Evolutionary conservation across 139 green algal species (phyloP), one percentile per base, ranked within the genome.

Genomic region (Deuterostichococcus epilithicus): DNA sequence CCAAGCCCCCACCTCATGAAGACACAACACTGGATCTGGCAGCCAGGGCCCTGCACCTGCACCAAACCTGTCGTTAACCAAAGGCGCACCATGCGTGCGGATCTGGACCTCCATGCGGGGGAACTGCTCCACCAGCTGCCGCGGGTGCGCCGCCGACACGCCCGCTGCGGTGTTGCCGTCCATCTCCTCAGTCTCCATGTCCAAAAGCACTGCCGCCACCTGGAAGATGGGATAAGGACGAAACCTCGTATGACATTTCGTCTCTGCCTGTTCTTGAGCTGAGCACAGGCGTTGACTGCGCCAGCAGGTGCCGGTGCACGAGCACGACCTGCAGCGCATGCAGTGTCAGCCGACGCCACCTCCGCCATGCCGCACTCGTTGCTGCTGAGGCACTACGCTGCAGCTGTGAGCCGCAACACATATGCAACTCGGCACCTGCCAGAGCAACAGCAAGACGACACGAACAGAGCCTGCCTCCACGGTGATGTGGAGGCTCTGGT

Each of bases 401-500:
- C 72, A 58, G 72, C 63, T 33, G 28, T 22, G 63, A 20, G 13
- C 18, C 18, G 72, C 45, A 25, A 6, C 35, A 72, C 36, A 18
- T 72, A n/a, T n/a, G n/a, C n/a, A n/a, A n/a, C n/a, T n/a, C n/a
- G n/a, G n/a, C n/a, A n/a, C n/a, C n/a, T n/a, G n/a, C n/a, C n/a
- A n/a, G n/a, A n/a, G n/a, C n/a, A n/a, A n/a, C n/a, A n/a, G n/a
- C n/a, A n/a, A n/a, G n/a, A n/a, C 73, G 0, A 78, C 59, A 22
- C 35, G 65, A 45, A 76, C 25, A 32, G 44, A 35, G 33, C 66
- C 35, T 42, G 92, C 81, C 33, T 75, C 52, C 23, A 98, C 32
- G 0, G 92, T 95, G 37, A 85, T 76, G 85, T 98, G 94, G 32
- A 98, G 80, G 65, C 80, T 91, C 69, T 93, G 90, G 85, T 98